Conservation (phyloP, 352 stramenopile genomes). For the Globisporangium carolinianum region DNA sequence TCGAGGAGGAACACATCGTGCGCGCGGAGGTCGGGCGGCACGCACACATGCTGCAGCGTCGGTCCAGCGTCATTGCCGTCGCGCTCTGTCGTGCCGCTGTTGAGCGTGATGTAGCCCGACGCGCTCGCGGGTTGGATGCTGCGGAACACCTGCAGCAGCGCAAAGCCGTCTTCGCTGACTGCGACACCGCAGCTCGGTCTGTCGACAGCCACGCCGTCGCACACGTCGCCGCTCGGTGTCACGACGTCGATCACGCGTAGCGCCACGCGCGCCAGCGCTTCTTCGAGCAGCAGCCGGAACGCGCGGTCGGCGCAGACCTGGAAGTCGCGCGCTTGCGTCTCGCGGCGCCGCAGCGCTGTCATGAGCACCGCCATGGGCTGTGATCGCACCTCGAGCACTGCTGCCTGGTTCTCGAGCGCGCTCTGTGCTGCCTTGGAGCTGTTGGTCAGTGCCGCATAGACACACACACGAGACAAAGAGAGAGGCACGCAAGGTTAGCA, state of each 20-base stretch:
- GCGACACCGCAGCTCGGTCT: neutral
- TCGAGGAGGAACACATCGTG: slow-evolving; percentile 28
- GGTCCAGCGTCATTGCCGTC: neutral
- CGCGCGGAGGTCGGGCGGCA: slow-evolving; percentile 13
- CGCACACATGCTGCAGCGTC: slow-evolving; percentile 14
- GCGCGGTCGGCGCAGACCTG: neutral
- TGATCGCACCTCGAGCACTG: slow-evolving; percentile 18
- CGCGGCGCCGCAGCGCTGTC: slow-evolving; percentile 12
- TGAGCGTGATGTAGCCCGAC: slow-evolving; percentile 20
- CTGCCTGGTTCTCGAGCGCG: too few species aligned
- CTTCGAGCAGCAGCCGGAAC: slow-evolving; percentile 22
- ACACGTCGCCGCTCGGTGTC: slow-evolving; percentile 4
- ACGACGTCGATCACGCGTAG: slow-evolving; percentile 12
- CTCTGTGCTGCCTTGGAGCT: neutral
- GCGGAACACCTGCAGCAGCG: slow-evolving; percentile 22
- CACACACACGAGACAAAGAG: neutral
- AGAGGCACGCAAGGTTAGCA: too few species aligned
- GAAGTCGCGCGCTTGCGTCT: neutral
- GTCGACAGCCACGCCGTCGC: neutral
- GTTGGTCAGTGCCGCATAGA: neutral
- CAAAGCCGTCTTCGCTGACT: slow-evolving; percentile 8
- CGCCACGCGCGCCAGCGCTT: slow-evolving; percentile 18
- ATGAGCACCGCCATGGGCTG: slow-evolving; percentile 15
- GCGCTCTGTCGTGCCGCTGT: neutral
- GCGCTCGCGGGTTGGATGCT: slow-evolving; percentile 17